Evolutionary conservation across 1,139 yeast genomes (phyloP).

Genomic region (Sugiyamaella xylanicola): DNA sequence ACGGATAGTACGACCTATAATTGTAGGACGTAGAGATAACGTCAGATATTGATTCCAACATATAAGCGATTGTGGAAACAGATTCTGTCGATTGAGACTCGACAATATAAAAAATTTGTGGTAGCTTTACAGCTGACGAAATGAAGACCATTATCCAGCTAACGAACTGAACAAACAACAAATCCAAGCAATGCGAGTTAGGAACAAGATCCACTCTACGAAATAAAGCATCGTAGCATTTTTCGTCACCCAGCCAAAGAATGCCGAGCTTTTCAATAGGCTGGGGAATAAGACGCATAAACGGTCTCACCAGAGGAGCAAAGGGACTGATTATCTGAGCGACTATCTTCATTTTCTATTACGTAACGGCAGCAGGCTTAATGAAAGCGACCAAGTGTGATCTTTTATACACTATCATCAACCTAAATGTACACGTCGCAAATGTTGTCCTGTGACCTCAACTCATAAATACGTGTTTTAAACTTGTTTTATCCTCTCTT

Average conservation of each 20-base stretch:
- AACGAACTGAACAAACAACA: conserved; percentile 40
- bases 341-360: conserved; percentile 30
- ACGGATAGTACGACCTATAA: conserved; percentile 46
- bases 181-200: conserved; percentile 37
- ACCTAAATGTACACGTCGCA: neutral
- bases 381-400: neutral
- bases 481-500: neutral
- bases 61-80: conserved; percentile 42
- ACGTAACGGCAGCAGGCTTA: neutral
- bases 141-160: conserved; percentile 44
- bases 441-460: neutral
- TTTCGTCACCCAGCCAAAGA: conserved; percentile 28
- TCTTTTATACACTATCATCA: neutral
- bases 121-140: conserved; percentile 45
- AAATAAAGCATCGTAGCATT: conserved; percentile 32
- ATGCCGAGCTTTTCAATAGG: conserved; percentile 31
- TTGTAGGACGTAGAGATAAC: conserved; percentile 47
- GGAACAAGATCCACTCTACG: conserved; percentile 36
- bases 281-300: conserved; percentile 32
- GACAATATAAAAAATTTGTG: conserved; percentile 43
- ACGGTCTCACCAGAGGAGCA: conserved; percentile 29
- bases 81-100: conserved; percentile 43
- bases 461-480: neutral
- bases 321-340: conserved; percentile 32
- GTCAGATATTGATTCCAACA: conserved; percentile 46